Evolutionary conservation across 2,329 filamentous ascomycete genomes (phyloP).

Genomic region (Chrysosporium keratinophilum): DNA sequence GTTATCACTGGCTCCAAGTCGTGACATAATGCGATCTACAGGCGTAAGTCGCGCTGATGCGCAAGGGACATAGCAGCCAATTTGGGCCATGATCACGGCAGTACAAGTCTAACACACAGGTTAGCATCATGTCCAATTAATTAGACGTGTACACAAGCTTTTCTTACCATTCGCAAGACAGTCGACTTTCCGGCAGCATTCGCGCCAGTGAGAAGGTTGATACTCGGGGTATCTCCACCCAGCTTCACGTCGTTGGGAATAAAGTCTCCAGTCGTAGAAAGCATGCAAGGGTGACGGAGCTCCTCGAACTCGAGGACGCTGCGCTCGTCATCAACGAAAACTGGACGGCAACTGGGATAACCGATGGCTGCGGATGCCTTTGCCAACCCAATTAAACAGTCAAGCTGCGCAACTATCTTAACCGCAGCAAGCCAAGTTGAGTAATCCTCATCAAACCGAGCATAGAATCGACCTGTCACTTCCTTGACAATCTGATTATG

Average conservation of each 20-base stretch:
- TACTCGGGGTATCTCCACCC: slow-evolving; percentile 69
- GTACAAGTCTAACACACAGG: slow-evolving; percentile 60
- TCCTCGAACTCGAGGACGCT: slow-evolving; percentile 87
- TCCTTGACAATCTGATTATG: slow-evolving; percentile 86
- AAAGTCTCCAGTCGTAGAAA: slow-evolving; percentile 80
- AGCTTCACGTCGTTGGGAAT: slow-evolving; percentile 91
- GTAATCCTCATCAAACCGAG: slow-evolving; percentile 80
- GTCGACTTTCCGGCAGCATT: slow-evolving; percentile 98
- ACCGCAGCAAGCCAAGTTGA: slow-evolving; percentile 78
- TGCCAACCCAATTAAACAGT: slow-evolving; percentile 87
- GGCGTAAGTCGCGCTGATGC: slow-evolving; percentile 73
- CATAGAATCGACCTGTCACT: slow-evolving; percentile 71
- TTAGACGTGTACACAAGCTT: not conserved
- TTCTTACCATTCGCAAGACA: slow-evolving; percentile 75
- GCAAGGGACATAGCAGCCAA: slow-evolving; percentile 86
- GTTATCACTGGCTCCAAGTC: slow-evolving; percentile 94
- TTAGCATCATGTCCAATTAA: not conserved
- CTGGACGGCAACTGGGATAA: slow-evolving; percentile 74
- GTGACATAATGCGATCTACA: slow-evolving; percentile 96
- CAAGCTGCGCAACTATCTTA: slow-evolving; percentile 79
- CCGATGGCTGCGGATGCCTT: slow-evolving; percentile 77
- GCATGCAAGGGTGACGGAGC: slow-evolving; percentile 88
- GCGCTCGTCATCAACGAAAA: slow-evolving; percentile 75
- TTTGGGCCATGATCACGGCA: slow-evolving; percentile 93
- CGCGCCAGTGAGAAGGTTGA: slow-evolving; percentile 85